Evolutionary conservation across 768 basidiomycete species (phyloP).

Genomic region (Pulveroboletus frians): DNA sequence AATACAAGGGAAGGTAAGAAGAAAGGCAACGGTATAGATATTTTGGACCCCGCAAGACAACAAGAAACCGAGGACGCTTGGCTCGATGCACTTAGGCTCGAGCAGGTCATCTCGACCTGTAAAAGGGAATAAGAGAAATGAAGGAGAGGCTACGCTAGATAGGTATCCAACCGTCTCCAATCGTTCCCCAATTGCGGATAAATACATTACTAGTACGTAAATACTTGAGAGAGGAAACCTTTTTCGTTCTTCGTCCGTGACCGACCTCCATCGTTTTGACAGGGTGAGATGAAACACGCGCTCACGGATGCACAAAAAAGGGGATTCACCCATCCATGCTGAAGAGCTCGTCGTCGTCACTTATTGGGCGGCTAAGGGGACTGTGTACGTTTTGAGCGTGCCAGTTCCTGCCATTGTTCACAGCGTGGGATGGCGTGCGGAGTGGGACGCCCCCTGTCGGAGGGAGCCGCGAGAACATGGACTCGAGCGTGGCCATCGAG

Average conservation of each 20-base stretch:
- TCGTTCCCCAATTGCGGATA: constrained; percentile 20
- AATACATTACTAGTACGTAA: constrained; percentile 27
- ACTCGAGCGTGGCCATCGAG: constrained; percentile 37
- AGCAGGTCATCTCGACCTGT: constrained; percentile 7
- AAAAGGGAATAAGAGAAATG: constrained; percentile 4
- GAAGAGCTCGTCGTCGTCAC: constrained; percentile 66
- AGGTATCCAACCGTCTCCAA: constrained; percentile 27
- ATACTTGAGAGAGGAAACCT: constrained; percentile 15
- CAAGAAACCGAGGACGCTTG: constrained; percentile 1
- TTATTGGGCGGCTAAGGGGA: constrained; percentile 58
- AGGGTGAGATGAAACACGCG: neutral
- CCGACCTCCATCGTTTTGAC: constrained; percentile 2
- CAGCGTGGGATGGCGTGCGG: constrained; percentile 25
- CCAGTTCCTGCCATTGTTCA: constrained; percentile 30
- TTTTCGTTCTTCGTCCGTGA: constrained; percentile 9
- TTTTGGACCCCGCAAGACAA: constrained; percentile 5
- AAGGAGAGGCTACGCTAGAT: constrained; percentile 23
- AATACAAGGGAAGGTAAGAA: constrained; percentile 8
- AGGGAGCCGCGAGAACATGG: constrained; percentile 49
- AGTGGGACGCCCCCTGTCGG: constrained; percentile 18
- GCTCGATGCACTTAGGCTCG: neutral
- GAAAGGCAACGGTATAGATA: constrained; percentile 27
- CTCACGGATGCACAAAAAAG: neutral
- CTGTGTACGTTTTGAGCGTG: constrained; percentile 41
- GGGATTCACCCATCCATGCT: constrained; percentile 51